Conservation (phyloP, 2,329 filamentous ascomycete genomes). For the Ramularia collo-cygni region DNA sequence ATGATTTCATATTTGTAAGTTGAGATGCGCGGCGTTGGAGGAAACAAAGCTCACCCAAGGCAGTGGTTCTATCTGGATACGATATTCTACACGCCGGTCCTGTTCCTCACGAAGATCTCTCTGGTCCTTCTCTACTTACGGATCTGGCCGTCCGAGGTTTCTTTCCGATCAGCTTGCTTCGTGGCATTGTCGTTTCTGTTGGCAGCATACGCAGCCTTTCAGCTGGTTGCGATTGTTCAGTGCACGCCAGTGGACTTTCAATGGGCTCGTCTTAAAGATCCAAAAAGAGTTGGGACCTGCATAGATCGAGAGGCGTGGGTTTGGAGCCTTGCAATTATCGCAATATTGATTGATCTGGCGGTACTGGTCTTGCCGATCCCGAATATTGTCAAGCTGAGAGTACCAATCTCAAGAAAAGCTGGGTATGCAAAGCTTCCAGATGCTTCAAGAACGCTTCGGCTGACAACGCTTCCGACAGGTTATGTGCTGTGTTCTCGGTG, state of each 20-base stretch:
- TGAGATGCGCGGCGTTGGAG: not conserved
- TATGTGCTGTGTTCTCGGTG: no score
- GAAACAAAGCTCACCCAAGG: not conserved
- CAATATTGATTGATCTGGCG: conserved; percentile 7
- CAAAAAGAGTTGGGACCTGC: conserved; percentile 8
- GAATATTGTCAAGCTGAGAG: conserved; percentile 8
- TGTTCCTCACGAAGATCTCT: conserved; percentile 12
- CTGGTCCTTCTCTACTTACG: conserved; percentile 12
- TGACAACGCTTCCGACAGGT: no score
- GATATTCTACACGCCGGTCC: conserved; percentile 7
- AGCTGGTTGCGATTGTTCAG: conserved; percentile 5
- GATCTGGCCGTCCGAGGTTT: conserved; percentile 6
- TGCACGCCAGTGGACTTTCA: conserved; percentile 5
- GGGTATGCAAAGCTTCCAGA: no score
- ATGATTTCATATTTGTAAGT: conserved; percentile 3
- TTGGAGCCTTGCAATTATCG: conserved; percentile 5
- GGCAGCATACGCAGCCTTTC: conserved; percentile 5
- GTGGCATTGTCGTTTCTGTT: conserved; percentile 1
- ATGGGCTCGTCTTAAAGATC: conserved; percentile 3
- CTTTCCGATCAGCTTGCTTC: conserved; percentile 2
- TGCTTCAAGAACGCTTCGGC: no score
- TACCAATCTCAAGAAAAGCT: not conserved
- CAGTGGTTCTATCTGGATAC: conserved; percentile 14
- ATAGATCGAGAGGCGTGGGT: conserved; percentile 5
- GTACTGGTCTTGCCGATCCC: conserved; percentile 10